These are phyloP conservation scores for Prunella vulgaris DNA, from an alignment of 257 asterid species.

Conservation along the genomic window DNA sequence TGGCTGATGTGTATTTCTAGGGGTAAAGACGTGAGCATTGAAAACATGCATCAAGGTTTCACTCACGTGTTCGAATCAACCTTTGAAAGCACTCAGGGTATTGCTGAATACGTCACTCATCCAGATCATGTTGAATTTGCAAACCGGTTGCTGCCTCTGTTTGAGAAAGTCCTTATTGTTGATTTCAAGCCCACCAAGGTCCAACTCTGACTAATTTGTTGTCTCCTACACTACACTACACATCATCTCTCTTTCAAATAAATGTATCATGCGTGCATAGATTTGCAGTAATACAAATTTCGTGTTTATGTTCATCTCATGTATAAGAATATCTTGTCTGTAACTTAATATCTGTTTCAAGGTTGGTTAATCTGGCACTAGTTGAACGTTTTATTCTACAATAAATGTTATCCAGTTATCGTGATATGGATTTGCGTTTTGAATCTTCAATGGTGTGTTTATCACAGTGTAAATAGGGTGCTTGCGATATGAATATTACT, in stretches of 20 bases:
- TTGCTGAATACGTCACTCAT: slow-evolving; percentile 64
- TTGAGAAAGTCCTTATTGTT: slow-evolving; percentile 59
- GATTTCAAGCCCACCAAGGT: slow-evolving; percentile 79
- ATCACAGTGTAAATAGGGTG: not conserved
- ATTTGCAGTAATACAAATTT: too few species aligned
- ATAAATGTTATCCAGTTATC: not conserved
- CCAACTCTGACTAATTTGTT: not conserved
- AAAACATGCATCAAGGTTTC: slow-evolving; percentile 78
- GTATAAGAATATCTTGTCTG: not conserved
- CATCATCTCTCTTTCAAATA: too few species aligned
- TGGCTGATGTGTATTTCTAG: slow-evolving; percentile 19
- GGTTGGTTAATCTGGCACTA: not conserved
- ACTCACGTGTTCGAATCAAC: slow-evolving; percentile 87
- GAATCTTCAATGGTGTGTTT: too few species aligned
- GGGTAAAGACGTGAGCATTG: slow-evolving; percentile 79
- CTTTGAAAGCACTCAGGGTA: slow-evolving; percentile 68
- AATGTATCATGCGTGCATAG: too few species aligned
- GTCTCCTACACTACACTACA: too few species aligned
- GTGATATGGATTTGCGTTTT: not conserved
- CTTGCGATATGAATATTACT: too few species aligned
- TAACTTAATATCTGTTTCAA: too few species aligned
- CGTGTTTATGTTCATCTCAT: too few species aligned
- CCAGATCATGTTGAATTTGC: slow-evolving; percentile 61
- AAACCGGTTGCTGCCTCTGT: slow-evolving; percentile 40
- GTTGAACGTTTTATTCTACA: not conserved